These are phyloP conservation scores for Akebia trifoliata DNA, from an alignment of 164 flowering plant genomes.

Conservation along the genomic window DNA sequence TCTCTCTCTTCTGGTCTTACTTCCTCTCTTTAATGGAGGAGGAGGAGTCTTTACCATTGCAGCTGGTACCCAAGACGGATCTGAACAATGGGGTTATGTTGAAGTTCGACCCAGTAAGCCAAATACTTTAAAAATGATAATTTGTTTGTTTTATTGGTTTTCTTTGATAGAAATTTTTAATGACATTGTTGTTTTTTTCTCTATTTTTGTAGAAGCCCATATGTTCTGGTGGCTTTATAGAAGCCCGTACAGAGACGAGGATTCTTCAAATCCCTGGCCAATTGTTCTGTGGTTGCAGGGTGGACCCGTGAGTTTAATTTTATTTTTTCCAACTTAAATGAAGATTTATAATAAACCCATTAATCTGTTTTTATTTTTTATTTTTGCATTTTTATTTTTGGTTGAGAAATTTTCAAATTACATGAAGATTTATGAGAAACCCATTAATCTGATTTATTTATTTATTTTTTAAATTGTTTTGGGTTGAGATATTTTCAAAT, in stretches of 20 bases:
- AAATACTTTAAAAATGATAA: neutral
- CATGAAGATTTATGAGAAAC: too few species aligned
- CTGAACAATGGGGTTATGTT: constrained; percentile 58
- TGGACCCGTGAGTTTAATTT: constrained; percentile 45
- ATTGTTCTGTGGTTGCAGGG: constrained; percentile 61
- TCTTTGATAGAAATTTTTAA: neutral
- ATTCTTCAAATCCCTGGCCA: constrained; percentile 50
- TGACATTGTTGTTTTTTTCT: neutral
- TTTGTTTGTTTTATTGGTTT: neutral
- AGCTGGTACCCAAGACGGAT: constrained; percentile 36
- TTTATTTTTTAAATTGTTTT: too few species aligned
- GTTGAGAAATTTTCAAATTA: too few species aligned
- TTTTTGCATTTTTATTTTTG: neutral
- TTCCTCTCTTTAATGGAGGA: constrained; percentile 19
- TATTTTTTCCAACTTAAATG: neutral
- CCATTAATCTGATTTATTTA: neutral
- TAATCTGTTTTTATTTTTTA: neutral
- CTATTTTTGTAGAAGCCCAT: constrained; percentile 38
- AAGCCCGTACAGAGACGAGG: constrained; percentile 43
- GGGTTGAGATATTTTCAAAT: too few species aligned
- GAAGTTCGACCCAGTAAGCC: constrained; percentile 46
- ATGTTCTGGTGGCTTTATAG: constrained; percentile 61
- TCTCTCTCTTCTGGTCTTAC: constrained; percentile 6
- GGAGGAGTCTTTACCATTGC: constrained; percentile 9
- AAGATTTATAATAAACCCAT: too few species aligned